Evolutionary conservation across 495 filamentous ascomycete species (phyloP).

Genomic region (Penicillium atrosanguineum): DNA sequence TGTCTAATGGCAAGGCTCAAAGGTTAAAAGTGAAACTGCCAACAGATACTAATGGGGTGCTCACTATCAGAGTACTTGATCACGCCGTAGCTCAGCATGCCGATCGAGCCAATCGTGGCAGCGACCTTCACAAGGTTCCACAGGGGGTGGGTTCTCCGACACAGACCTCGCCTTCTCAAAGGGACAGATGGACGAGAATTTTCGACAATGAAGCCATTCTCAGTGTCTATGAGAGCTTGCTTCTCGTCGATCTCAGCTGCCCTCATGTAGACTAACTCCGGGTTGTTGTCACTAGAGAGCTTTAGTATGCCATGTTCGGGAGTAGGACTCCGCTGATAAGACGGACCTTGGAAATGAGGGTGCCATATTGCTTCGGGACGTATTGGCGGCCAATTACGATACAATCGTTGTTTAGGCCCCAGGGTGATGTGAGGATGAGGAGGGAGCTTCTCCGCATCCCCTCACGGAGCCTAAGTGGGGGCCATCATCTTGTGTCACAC

Average conservation of each 20-base stretch:
- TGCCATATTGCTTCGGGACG: background rate
- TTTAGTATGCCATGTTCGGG: background rate
- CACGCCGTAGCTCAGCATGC: slow-evolving; percentile 7
- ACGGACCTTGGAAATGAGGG: slow-evolving; percentile 3
- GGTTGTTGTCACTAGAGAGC: background rate
- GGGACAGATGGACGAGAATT: slow-evolving; percentile 7
- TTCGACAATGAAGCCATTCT: background rate
- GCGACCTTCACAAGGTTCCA: slow-evolving; percentile 5
- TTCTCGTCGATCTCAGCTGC: background rate
- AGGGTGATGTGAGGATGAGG: background rate
- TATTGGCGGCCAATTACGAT: background rate
- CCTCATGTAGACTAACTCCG: background rate
- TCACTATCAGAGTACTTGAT: slow-evolving; percentile 6
- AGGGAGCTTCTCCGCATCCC: background rate
- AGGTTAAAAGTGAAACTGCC: background rate
- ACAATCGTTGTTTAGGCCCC: background rate
- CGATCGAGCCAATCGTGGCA: slow-evolving; percentile 9
- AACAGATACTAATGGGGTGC: background rate
- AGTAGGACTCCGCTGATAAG: background rate
- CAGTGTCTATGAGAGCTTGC: slow-evolving; percentile 1
- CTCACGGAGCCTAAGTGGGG: background rate
- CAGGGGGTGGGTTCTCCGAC: slow-evolving; percentile 14
- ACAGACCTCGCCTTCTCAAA: background rate
- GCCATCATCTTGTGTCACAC: background rate
- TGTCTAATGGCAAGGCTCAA: background rate